Evolutionary conservation across 2,329 filamentous ascomycete genomes (phyloP), one percentile per base, ranked within the genome.

Genomic region (Penicillium sp.): DNA sequence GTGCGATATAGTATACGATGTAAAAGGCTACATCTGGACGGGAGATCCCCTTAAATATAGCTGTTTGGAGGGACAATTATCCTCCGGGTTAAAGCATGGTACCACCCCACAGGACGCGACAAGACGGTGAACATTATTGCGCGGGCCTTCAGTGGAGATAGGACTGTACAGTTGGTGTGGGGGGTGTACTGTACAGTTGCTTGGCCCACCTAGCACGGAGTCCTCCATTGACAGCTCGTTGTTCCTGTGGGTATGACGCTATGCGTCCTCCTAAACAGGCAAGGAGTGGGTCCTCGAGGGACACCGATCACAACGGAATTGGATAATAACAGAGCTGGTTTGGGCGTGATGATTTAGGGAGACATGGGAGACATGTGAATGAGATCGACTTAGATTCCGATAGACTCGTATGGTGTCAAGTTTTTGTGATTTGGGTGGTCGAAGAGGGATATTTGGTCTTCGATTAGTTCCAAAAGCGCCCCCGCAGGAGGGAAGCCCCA

Each of bases 171-270:
- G 47, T 50, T 50, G 47, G 28, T 50, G 26, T 33, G 26, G 28
- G 26, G 47, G 17, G 28, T 47, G 44, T 47, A 50, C 47, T 50
- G 47, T 50, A 50, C 47, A 51, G 49, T 35, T 19, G 10, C 30
- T 35, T 26, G 8, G 26, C 45, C 45, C 45, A 49, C 26, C 15
- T 12, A 12, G 30, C 8, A 22, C 4, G 13, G 4, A 33, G 12
- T 22, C 55, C 38, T 47, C 63, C 49, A 42, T 53, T 57, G 37
- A 42, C 47, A 57, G 45, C 53, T 1, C 28, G 8, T 59, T 24
- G 61, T 51, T 51, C 26, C 49, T 51, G 58, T 63, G 50, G 56
- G 38, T 56, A 65, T 69, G 61, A 65, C 65, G 63, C 64, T 63
- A 70, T 61, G 60, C 42, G 53, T 45, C 58, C 24, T 49, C 53